Evolutionary conservation across 202 grass and related monocot genomes (phyloP).

Genomic region (Carex sylvatica): DNA sequence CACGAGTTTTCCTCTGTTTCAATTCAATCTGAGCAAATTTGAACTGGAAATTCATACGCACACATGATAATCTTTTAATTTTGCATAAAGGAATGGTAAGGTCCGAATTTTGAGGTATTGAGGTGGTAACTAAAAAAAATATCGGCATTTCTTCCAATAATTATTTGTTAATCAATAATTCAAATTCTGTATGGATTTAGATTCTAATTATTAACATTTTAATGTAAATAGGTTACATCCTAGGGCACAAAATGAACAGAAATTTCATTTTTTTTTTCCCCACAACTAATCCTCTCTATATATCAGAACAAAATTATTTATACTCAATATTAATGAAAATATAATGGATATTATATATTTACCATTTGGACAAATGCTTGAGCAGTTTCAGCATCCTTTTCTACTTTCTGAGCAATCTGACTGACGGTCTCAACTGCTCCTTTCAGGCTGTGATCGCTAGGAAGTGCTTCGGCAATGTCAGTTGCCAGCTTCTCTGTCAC

Average conservation of each 20-base stretch:
- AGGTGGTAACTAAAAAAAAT: too few relatives aligned
- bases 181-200: neutral
- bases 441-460: conserved; percentile 40
- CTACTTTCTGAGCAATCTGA: conserved; percentile 50
- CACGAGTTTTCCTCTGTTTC: too few relatives aligned
- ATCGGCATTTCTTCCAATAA: neutral
- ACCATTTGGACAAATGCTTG: conserved; percentile 51
- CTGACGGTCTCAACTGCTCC: conserved; percentile 39
- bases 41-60: too few relatives aligned
- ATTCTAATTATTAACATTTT: neutral
- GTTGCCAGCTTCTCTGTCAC: conserved; percentile 53
- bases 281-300: too few relatives aligned
- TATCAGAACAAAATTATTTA: too few relatives aligned
- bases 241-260: too few relatives aligned
- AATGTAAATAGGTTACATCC: too few relatives aligned
- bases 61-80: too few relatives aligned
- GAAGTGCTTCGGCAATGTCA: conserved; percentile 40
- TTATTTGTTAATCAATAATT: neutral
- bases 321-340: neutral
- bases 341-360: neutral
- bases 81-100: too few relatives aligned
- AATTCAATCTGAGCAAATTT: too few relatives aligned
- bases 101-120: too few relatives aligned
- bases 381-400: conserved; percentile 54
- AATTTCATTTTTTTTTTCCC: too few relatives aligned